These are phyloP conservation scores for Mortierella sp. DNA, from an alignment of 371 early-diverging fungal species.

Conservation along the genomic window DNA sequence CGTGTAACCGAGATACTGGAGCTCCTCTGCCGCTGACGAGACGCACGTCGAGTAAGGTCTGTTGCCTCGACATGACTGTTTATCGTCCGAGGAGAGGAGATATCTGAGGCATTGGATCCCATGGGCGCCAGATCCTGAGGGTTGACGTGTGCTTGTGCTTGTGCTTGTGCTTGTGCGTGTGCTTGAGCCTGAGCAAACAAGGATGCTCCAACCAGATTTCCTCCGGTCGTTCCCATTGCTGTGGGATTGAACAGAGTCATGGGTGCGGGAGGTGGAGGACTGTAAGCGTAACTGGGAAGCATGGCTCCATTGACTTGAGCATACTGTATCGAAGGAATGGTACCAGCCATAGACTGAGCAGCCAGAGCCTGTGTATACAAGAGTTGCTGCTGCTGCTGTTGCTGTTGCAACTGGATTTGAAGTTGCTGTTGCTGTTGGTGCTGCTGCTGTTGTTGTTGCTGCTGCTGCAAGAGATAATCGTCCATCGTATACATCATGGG, in stretches of 20 bases:
- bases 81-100: neutral
- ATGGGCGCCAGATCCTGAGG: neutral
- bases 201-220: neutral
- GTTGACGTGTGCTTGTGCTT: conserved; percentile 1
- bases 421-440: conserved; percentile 1
- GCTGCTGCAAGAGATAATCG: conserved; percentile 22
- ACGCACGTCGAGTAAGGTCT: conserved; percentile 8
- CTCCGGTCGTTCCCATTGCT: neutral
- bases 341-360: too few species aligned
- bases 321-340: too few species aligned
- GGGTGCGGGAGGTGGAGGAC: neutral
- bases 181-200: neutral
- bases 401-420: too few species aligned
- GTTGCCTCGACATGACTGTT: neutral
- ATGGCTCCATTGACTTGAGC: too few species aligned
- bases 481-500: conserved; percentile 26
- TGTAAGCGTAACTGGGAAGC: conserved; percentile 8
- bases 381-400: conserved; percentile 30
- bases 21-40: conserved; percentile 13
- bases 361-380: conserved; percentile 10
- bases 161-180: conserved; percentile 1
- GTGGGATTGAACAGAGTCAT: neutral
- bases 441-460: neutral
- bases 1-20: conserved; percentile 13
- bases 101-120: too few species aligned